A percentile compares a stretch with the other conserved stretches of the same genome.
Evolutionary conservation across 83 land plant species (phyloP).

Genomic region (Picea abies): DNA sequence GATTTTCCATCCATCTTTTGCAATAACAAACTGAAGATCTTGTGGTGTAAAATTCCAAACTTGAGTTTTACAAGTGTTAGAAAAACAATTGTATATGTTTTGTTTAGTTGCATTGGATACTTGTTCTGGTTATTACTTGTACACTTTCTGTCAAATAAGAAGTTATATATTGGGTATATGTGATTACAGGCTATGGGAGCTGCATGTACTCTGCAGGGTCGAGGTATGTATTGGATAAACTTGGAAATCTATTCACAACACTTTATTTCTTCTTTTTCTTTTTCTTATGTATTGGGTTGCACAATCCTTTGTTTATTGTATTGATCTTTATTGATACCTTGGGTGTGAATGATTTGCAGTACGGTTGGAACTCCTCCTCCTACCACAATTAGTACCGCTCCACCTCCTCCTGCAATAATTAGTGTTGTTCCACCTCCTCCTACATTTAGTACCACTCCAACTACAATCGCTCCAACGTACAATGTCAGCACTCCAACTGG

Average conservation of each 20-base stretch:
- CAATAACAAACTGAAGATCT: not conserved
- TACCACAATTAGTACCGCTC: not conserved
- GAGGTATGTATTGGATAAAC: slow-evolving; percentile 1
- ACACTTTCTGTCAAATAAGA: not conserved
- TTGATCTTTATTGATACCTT: not conserved
- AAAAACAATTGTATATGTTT: not conserved
- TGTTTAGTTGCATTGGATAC: not conserved
- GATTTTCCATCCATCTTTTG: not conserved
- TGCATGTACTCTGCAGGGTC: not conserved
- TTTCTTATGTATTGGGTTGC: not conserved
- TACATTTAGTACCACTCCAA: not conserved
- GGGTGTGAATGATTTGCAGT: slow-evolving; percentile 4
- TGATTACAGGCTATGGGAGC: slow-evolving; percentile 11
- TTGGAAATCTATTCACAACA: not conserved
- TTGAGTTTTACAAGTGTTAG: not conserved
- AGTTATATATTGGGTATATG: not conserved
- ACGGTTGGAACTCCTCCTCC: slow-evolving; percentile 6
- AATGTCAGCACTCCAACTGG: not conserved
- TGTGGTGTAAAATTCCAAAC: not conserved
- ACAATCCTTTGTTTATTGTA: too few species aligned
- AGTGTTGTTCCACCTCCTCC: not conserved
- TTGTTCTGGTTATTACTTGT: not conserved
- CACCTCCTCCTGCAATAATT: not conserved
- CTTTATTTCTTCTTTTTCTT: not conserved
- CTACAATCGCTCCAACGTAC: not conserved